Conservation (phyloP, 192 early-diverging fungal species). For the Mortierella alpina region DNA sequence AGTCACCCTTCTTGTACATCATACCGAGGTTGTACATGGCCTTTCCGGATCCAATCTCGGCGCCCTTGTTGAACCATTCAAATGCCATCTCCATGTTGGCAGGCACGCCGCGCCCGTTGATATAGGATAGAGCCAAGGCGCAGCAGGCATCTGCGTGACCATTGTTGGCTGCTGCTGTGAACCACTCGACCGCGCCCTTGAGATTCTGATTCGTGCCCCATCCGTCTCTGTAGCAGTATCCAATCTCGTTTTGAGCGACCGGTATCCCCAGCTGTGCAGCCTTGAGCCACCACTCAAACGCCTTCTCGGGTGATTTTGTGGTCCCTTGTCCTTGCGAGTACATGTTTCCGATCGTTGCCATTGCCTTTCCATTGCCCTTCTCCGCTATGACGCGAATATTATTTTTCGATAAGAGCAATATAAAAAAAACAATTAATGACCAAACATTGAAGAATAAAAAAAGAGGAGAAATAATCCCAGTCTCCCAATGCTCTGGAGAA, state of each 20-base stretch:
- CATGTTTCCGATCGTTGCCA: constrained; percentile 53
- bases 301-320: constrained; percentile 51
- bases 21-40: constrained; percentile 81
- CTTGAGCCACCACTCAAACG: constrained; percentile 67
- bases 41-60: constrained; percentile 68
- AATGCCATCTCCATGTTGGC: constrained; percentile 68
- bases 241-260: constrained; percentile 60
- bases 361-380: constrained; percentile 53
- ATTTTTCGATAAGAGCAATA: background rate
- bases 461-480: background rate
- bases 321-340: constrained; percentile 52
- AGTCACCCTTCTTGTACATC: constrained; percentile 75
- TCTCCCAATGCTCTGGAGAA: background rate
- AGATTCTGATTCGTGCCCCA: constrained; percentile 63
- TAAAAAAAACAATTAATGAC: constrained; percentile 8
- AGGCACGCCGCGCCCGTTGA: constrained; percentile 77
- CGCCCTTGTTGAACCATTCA: constrained; percentile 72
- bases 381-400: constrained; percentile 21
- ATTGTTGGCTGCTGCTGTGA: constrained; percentile 66
- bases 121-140: constrained; percentile 81
- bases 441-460: constrained; percentile 2
- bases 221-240: constrained; percentile 73
- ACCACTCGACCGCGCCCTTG: constrained; percentile 70
- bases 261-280: constrained; percentile 63
- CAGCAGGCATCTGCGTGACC: constrained; percentile 85